Evolutionary conservation across 352 stramenopile species (phyloP).

Genomic region (Aphanomyces stellatus): DNA sequence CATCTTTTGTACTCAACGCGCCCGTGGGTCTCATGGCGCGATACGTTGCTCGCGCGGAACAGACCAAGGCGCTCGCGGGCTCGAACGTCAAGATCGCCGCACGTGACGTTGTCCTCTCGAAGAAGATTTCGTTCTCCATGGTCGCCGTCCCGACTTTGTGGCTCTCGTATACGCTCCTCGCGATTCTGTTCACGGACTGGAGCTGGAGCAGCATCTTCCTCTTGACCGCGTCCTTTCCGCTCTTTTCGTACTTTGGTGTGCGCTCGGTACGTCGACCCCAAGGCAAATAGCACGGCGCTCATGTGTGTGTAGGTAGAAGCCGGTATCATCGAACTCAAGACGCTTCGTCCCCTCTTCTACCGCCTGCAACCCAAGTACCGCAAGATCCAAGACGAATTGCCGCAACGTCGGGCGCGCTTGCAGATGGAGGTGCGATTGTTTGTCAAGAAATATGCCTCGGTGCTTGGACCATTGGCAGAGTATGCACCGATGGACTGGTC

Average conservation of each 20-base stretch:
- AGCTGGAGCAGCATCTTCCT: conserved; percentile 79
- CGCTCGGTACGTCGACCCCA: conserved; percentile 44
- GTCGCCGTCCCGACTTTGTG: conserved; percentile 84
- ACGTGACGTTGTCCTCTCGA: conserved; percentile 85
- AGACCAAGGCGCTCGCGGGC: conserved; percentile 74
- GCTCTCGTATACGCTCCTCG: conserved; percentile 77
- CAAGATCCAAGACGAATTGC: conserved; percentile 69
- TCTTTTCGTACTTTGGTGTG: conserved; percentile 85
- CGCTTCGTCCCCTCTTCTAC: conserved; percentile 71
- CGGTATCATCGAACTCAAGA: conserved; percentile 84
- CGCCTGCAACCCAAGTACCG: conserved; percentile 69
- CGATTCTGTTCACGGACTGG: conserved; percentile 75
- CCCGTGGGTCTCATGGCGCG: conserved; percentile 83
- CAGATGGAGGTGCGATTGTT: conserved; percentile 72
- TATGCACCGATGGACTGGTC: conserved; percentile 72
- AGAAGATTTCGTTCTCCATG: conserved; percentile 92
- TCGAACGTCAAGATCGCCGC: conserved; percentile 89
- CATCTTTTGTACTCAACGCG: conserved; percentile 86
- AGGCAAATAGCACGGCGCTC: too few relatives aligned
- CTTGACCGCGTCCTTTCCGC: conserved; percentile 67
- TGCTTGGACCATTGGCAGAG: conserved; percentile 58
- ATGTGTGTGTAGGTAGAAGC: conserved; percentile 36
- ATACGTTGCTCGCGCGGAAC: conserved; percentile 57
- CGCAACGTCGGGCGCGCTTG: conserved; percentile 44
- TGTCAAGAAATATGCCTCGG: conserved; percentile 55